Conservation (phyloP, 495 filamentous ascomycete genomes). For the Trichoderma orchidacearum region DNA sequence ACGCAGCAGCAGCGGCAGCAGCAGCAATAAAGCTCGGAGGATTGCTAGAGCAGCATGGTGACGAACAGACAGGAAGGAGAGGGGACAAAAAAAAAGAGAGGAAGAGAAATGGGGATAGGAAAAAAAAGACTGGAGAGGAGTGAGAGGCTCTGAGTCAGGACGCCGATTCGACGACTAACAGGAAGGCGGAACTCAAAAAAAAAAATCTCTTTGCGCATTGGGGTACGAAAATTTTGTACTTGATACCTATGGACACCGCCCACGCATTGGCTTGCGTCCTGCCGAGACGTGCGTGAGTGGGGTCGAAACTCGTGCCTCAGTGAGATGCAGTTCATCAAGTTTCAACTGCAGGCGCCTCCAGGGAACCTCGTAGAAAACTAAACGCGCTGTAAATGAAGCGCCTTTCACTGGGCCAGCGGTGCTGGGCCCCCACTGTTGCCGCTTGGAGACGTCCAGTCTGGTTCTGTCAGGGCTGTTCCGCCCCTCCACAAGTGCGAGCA, state of each 20-base stretch:
- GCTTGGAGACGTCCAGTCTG: not conserved
- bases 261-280: not conserved
- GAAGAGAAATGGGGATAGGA: conserved; percentile 5
- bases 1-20: not conserved
- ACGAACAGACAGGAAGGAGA: not conserved
- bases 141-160: conserved; percentile 2
- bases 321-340: not conserved
- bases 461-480: not conserved
- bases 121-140: conserved; percentile 7
- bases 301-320: not conserved
- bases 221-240: not conserved
- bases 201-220: not conserved
- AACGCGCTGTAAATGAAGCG: not conserved
- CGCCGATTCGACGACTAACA: not conserved
- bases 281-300: not conserved
- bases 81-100: not conserved
- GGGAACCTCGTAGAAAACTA: too few species aligned
- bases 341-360: not conserved
- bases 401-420: too few species aligned
- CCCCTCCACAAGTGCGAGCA: not conserved
- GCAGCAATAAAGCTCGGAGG: not conserved
- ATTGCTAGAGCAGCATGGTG: not conserved
- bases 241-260: too few species aligned
- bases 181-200: not conserved
- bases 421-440: not conserved